Evolutionary conservation across 2,329 filamentous ascomycete genomes (phyloP), one percentile per base, ranked within the genome.

Genomic region (Aureobasidium sp.): DNA sequence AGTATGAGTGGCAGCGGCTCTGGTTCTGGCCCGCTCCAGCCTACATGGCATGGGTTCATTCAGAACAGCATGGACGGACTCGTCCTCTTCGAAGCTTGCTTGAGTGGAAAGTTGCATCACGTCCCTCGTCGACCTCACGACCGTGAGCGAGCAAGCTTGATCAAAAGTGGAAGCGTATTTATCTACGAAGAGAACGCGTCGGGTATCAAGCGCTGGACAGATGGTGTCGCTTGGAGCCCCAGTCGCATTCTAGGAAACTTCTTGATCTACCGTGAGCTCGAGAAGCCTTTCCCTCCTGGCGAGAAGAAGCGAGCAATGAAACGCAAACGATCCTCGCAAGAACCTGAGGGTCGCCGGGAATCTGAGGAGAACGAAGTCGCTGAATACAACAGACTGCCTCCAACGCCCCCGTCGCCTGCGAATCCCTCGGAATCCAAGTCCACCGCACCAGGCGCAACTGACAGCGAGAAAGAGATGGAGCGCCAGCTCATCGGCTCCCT

Each of bases 171-270:
- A 39, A 88, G 88, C 67, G 84, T 96, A 51, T 94, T 96, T 75
- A 90, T 96, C 67, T 97, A 96, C 73, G 91, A 96, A 70, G 91
- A 96, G 73, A 87, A 90, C 64, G 87, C 90, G 0, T 95, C 91
- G 0, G 91, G 91, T 5, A 96, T 96, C 76, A 95, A 95, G 77
- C 83, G 92, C 62, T 97, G 92, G 92, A 96, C 91, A 0, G 92
- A 97, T 68, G 91, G 92, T 15, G 85, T 93, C 12, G 87, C 88
- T 7, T 97, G 92, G 92, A 95, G 90, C 68, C 92, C 92, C 0
- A 95, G 87, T 73, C 87, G 89, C 17, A 93, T 95, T 52, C 79
- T 93, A 52, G 88, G 87, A 63, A 94, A 94, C 71, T 95, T 91
- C 68, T 81, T 96, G 47, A 84, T 95, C 67, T 96, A 96, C 70